A percentile compares a stretch with the other conserved stretches of the same genome.
Evolutionary conservation across 768 basidiomycete species (phyloP).

Genomic region (Hirschioporus abietinus): DNA sequence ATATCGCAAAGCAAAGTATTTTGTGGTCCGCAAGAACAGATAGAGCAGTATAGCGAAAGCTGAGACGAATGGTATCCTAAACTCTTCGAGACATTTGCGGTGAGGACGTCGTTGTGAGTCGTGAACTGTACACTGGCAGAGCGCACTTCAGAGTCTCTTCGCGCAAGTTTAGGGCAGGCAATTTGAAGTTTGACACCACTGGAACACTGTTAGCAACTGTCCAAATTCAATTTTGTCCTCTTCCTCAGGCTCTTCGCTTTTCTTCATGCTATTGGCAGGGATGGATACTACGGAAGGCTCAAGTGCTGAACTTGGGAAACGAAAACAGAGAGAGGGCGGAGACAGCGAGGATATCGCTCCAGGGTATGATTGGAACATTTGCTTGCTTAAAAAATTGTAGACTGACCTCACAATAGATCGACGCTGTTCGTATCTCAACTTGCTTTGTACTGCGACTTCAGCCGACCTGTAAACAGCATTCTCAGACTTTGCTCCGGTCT

Average conservation of each 20-base stretch:
- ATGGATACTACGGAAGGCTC: background rate
- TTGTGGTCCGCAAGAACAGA: no score
- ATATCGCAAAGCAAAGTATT: no score
- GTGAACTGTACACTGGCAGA: no score
- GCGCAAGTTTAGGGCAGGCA: no score
- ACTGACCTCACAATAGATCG: conserved; percentile 37
- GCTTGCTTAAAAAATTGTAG: background rate
- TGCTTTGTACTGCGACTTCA: conserved; percentile 88
- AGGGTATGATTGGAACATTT: background rate
- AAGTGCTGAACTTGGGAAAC: background rate
- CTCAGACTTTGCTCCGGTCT: conserved; percentile 92
- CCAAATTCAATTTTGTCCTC: background rate
- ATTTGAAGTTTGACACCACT: no score
- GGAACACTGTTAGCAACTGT: no score
- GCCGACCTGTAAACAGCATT: conserved; percentile 89
- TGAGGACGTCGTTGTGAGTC: no score
- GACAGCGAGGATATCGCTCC: background rate
- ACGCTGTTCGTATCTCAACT: conserved; percentile 92
- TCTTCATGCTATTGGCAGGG: background rate
- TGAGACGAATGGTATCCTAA: no score
- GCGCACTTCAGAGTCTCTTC: no score
- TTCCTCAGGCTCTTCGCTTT: background rate
- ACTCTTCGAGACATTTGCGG: no score
- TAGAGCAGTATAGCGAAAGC: no score
- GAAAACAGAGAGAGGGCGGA: background rate